Conservation (phyloP, 495 filamentous ascomycete species). For the Daldinia childiae region DNA sequence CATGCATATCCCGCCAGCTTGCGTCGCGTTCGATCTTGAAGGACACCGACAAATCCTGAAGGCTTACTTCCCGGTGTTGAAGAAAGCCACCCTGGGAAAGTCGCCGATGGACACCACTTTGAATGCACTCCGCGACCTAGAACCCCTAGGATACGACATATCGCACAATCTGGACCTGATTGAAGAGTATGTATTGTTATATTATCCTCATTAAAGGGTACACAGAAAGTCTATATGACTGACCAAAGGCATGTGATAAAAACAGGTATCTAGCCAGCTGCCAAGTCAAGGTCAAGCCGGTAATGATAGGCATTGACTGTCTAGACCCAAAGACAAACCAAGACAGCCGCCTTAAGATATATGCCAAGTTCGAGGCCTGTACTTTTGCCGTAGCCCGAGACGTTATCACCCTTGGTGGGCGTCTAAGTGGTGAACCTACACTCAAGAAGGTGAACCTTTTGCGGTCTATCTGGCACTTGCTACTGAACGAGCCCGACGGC, state of each 20-base stretch:
- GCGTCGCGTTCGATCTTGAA: constrained; percentile 10
- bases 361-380: background rate
- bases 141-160: constrained; percentile 15
- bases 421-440: background rate
- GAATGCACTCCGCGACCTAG: constrained; percentile 6
- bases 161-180: background rate
- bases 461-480: constrained; percentile 13
- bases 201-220: background rate
- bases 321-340: constrained; percentile 11
- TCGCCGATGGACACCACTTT: background rate
- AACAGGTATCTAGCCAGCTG: constrained; percentile 6
- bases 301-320: constrained; percentile 16
- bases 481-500: constrained; percentile 2
- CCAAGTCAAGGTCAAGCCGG: background rate
- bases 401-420: constrained; percentile 11
- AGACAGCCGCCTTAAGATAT: constrained; percentile 8
- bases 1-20: constrained; percentile 11
- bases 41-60: constrained; percentile 2
- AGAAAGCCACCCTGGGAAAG: background rate
- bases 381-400: constrained; percentile 4
- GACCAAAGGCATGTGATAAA: background rate
- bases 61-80: background rate
- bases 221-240: background rate
- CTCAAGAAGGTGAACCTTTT: constrained; percentile 4
- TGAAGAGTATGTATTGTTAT: background rate